A percentile compares a stretch with the other conserved stretches of the same genome.
These are phyloP conservation scores for Backusella morwellensis DNA, from an alignment of 192 early-diverging fungal species.

Conservation along the genomic window DNA sequence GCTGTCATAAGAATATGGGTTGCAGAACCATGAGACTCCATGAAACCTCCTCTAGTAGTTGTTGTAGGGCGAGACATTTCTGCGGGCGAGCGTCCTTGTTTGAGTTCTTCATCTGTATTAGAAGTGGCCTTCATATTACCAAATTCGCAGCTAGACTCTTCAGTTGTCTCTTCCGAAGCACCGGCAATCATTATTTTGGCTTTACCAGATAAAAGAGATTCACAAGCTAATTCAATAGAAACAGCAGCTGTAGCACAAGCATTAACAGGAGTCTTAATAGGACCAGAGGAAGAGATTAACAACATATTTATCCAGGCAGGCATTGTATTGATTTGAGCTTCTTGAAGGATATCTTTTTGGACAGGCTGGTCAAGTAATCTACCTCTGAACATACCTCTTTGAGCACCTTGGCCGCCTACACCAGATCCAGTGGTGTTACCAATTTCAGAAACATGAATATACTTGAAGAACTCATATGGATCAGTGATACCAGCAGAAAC, in stretches of 20 bases:
- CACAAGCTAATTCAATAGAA: conserved; percentile 89
- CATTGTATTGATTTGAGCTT: conserved; percentile 94
- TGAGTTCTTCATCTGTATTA: conserved; percentile 82
- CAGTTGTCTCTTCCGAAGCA: conserved; percentile 91
- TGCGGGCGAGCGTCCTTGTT: conserved; percentile 74
- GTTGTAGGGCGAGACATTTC: conserved; percentile 93
- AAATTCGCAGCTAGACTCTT: conserved; percentile 93
- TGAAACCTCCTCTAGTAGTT: conserved; percentile 83
- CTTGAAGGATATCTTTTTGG: conserved; percentile 93
- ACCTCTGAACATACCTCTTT: conserved; percentile 75
- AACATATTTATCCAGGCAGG: conserved; percentile 98
- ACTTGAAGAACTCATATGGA: conserved; percentile 96
- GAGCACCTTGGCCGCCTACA: conserved; percentile 82
- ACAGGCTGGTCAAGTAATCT: conserved; percentile 79
- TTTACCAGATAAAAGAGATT: conserved; percentile 86
- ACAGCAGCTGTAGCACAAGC: conserved; percentile 92
- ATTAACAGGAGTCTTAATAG: conserved; percentile 90
- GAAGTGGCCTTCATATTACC: conserved; percentile 95
- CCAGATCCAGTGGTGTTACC: conserved; percentile 91
- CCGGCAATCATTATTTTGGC: conserved; percentile 93
- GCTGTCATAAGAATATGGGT: conserved; percentile 91
- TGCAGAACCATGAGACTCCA: conserved; percentile 90
- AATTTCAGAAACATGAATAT: conserved; percentile 92
- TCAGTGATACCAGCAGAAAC: conserved; percentile 90
- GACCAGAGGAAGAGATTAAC: conserved; percentile 86